These are phyloP conservation scores for Debaryomyces tyrocola DNA, from an alignment of 805 yeast genomes.

Conservation along the genomic window DNA sequence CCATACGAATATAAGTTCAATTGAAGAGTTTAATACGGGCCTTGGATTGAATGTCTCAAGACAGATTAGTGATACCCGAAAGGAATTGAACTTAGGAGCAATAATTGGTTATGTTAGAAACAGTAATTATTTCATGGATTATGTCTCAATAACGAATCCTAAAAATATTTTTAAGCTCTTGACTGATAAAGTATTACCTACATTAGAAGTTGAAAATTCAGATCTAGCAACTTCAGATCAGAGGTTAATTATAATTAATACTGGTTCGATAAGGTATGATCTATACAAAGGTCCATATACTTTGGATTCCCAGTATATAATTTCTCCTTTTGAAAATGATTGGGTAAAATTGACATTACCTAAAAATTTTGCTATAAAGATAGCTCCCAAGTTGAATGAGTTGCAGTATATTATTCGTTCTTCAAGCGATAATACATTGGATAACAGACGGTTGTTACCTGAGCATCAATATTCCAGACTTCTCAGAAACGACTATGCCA, in stretches of 20 bases:
- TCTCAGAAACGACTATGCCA: not conserved
- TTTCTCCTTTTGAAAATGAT: conserved; percentile 79
- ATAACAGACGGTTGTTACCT: conserved; percentile 19
- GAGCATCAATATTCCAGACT: conserved; percentile 18
- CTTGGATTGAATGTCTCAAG: conserved; percentile 52
- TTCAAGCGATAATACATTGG: conserved; percentile 2
- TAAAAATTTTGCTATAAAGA: conserved; percentile 49
- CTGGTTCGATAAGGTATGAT: conserved; percentile 89
- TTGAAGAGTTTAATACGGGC: conserved; percentile 49
- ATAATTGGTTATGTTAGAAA: conserved; percentile 65
- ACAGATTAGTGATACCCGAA: conserved; percentile 43
- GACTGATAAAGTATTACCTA: conserved; percentile 55
- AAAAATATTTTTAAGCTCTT: conserved; percentile 59
- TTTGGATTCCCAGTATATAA: conserved; percentile 72
- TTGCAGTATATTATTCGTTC: conserved; percentile 43
- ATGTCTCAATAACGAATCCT: conserved; percentile 55
- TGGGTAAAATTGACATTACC: conserved; percentile 75
- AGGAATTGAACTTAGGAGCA: conserved; percentile 51
- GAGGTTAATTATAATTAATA: conserved; percentile 64
- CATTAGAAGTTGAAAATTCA: conserved; percentile 26
- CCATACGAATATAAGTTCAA: conserved; percentile 47
- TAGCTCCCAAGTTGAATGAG: conserved; percentile 59
- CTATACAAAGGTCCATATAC: conserved; percentile 83
- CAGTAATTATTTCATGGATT: conserved; percentile 59
- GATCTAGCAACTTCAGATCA: conserved; percentile 12